These are phyloP conservation scores for Kitagawia praeruptora DNA, from an alignment of 129 eudicot genomes.

Conservation along the genomic window DNA sequence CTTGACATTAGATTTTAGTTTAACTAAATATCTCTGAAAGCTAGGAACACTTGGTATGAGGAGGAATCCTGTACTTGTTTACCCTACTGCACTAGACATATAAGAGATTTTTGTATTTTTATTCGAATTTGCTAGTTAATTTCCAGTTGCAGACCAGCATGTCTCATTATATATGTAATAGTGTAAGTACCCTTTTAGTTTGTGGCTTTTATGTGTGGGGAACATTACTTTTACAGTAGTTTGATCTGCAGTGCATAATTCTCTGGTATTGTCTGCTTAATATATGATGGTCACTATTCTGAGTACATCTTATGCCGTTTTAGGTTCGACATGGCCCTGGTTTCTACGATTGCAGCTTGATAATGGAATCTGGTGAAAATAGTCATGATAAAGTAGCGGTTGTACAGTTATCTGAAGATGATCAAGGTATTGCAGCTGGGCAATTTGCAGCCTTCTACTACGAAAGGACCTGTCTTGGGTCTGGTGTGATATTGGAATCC, in stretches of 20 bases:
- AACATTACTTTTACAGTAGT: not conserved
- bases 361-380: slow-evolving; percentile 38
- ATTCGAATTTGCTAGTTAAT: not conserved
- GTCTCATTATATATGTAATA: not conserved
- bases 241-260: not conserved
- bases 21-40: not conserved
- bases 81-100: not conserved
- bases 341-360: slow-evolving; percentile 57
- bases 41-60: not conserved
- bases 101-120: not conserved
- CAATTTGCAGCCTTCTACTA: slow-evolving; percentile 91
- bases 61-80: not conserved
- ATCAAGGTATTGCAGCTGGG: slow-evolving; percentile 98
- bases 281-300: not conserved
- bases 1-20: not conserved
- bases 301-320: not conserved
- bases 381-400: slow-evolving; percentile 49
- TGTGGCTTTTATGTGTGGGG: not conserved
- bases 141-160: slow-evolving; percentile 6
- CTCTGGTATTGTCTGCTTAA: not conserved
- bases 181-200: not conserved
- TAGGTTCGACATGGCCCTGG: slow-evolving; percentile 97
- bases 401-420: slow-evolving; percentile 71
- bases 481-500: slow-evolving; percentile 89
- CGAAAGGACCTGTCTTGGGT: slow-evolving; percentile 61